These are phyloP conservation scores for Microstegium vimineum DNA, from an alignment of 176 grass and related monocot genomes.

Conservation along the genomic window DNA sequence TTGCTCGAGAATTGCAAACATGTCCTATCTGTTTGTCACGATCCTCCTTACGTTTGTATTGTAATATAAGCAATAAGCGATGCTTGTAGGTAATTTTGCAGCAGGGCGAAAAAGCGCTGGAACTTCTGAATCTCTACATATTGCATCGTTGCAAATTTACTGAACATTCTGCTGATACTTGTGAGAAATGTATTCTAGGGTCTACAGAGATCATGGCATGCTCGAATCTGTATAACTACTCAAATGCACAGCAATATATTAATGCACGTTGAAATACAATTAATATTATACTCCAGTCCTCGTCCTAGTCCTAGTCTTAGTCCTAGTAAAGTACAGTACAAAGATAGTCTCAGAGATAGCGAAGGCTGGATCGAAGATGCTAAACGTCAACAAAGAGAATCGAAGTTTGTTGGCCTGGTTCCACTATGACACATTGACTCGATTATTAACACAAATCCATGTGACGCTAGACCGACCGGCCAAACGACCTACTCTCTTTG, in stretches of 20 bases:
- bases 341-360: neutral
- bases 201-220: neutral
- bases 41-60: neutral
- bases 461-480: conserved; percentile 34
- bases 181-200: neutral
- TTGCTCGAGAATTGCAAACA: neutral
- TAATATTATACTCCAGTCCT: no score
- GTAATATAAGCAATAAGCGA: no score
- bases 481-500: conserved; percentile 28
- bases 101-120: no score
- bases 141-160: neutral
- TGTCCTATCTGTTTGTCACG: neutral
- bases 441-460: conserved; percentile 29
- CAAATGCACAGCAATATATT: neutral
- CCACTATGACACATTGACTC: neutral
- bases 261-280: neutral
- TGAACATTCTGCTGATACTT: neutral
- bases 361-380: neutral
- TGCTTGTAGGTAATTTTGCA: neutral
- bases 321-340: neutral
- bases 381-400: neutral
- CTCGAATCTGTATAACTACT: neutral
- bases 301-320: no score
- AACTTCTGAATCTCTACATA: neutral
- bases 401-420: neutral